Evolutionary conservation across 345 rosid species (phyloP), one percentile per base, ranked within the genome.

Genomic region (Alliaria petiolata): DNA sequence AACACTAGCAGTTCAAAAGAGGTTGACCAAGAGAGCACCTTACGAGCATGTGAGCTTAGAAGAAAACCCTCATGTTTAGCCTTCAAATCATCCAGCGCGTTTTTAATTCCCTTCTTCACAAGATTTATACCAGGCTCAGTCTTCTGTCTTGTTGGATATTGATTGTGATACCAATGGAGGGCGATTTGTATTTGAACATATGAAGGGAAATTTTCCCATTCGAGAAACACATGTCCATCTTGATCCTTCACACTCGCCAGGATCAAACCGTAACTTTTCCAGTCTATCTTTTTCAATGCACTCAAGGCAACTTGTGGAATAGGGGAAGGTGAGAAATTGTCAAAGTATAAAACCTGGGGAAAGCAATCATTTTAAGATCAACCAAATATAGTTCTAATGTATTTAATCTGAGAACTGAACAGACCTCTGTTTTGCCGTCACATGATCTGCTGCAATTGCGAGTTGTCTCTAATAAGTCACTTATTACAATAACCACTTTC

Each of bases 191-290:
- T 79, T 58, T 71, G 87, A 57, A 72, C 74, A 76, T 65, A 20
- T 55, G 89, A 74, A 26, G 88, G 92, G 58, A 87, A 80, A 82
- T 82, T 79, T 61, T 79, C 96, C 99, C 96, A 91, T 70, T 81
- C 85, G 5, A 91, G 79, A 26, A 76, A 67, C 59, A 78, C 72
- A 61, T 49, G 60, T 61, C 79, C 85, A 30, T 78, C 88, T 76
- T 81, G 82, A 55, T 88, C 88, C 38, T 40, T 74, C 65, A 78
- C 78, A 35, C 52, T 83, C 31, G 63, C 72, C 64, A 88, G 71
- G 45, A 65, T 70, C 84, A 95, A 79, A 69, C 96, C 99, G 57
- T 91, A 95, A 65, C 82, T 85, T 83, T 83, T 87, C 99, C 99
- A 95, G 69, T 89, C 89, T 52, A 88, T 65, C 80, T 84, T 78